phyloP scores from a whole-genome alignment of 805 yeast genomes.

The Hanseniaspora meyeri region DNA sequence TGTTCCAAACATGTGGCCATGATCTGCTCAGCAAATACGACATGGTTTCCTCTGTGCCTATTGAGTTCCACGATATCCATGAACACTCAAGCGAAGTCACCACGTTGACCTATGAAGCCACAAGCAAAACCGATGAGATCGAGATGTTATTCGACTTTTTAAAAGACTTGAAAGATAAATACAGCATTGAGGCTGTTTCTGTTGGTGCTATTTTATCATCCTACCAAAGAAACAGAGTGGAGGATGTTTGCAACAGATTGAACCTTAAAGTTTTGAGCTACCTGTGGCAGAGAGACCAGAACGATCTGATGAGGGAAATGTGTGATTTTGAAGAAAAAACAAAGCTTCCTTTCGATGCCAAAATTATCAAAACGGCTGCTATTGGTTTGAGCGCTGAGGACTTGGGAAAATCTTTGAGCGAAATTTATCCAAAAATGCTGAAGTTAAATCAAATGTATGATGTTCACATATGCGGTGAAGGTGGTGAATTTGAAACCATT shows the following conservation, averaged over 20 bases:
- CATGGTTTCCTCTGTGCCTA: constrained; percentile 64
- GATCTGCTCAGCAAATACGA: constrained; percentile 54
- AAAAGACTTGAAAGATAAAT: constrained; percentile 33
- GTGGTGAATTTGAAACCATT: constrained; percentile 93
- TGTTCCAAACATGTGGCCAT: constrained; percentile 97
- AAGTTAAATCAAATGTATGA: constrained; percentile 55
- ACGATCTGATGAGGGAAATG: constrained; percentile 72
- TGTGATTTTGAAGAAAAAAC: constrained; percentile 25
- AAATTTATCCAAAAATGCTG: constrained; percentile 46
- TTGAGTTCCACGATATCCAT: constrained; percentile 3
- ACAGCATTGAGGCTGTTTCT: constrained; percentile 70
- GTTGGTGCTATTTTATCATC: constrained; percentile 93
- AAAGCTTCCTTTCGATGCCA: constrained; percentile 46
- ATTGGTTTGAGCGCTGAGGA: constrained; percentile 58
- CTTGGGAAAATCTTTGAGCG: constrained; percentile 54
- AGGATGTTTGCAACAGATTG: constrained; percentile 68
- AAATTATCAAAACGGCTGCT: constrained; percentile 87
- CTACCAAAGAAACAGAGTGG: constrained; percentile 91
- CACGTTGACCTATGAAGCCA: constrained; percentile 45
- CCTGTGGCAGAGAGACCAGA: constrained; percentile 84
- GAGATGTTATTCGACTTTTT: constrained; percentile 63
- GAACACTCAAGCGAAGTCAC: constrained; percentile 41
- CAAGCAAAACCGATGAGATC: constrained; percentile 70
- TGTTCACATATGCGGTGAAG: constrained; percentile 94
- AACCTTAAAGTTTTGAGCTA: constrained; percentile 60